Evolutionary conservation across 2,329 filamentous ascomycete species (phyloP).

Genomic region (Monosporascus sp.): DNA sequence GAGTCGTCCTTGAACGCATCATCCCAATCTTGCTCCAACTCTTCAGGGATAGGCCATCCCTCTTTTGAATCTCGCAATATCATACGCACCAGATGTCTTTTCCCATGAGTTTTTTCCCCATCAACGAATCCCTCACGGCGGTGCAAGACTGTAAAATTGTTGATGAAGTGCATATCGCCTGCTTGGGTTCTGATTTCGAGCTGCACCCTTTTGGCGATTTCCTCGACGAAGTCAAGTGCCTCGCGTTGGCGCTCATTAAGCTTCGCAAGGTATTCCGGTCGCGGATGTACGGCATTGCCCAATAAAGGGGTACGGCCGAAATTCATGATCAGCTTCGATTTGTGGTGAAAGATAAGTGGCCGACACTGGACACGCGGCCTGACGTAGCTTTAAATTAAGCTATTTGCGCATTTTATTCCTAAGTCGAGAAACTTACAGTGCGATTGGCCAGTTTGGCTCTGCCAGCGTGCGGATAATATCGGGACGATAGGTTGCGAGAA

Average conservation of each 20-base stretch:
- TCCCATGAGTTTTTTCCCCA: conserved; percentile 36
- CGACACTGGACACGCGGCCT: conserved; percentile 54
- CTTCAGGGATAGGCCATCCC: conserved; percentile 47
- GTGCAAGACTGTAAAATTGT: conserved; percentile 59
- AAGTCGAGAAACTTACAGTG: conserved; percentile 46
- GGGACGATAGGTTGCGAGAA: conserved; percentile 56
- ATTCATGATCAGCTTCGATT: conserved; percentile 50
- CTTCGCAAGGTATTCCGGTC: conserved; percentile 44
- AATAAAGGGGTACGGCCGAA: conserved; percentile 52
- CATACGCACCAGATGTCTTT: conserved; percentile 56
- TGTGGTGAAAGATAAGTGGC: conserved; percentile 48
- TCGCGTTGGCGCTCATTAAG: conserved; percentile 46
- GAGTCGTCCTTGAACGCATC: conserved; percentile 42
- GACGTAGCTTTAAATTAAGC: conserved; percentile 12
- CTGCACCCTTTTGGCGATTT: conserved; percentile 48
- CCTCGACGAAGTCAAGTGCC: conserved; percentile 51
- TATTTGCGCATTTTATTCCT: neutral
- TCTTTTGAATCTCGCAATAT: conserved; percentile 47
- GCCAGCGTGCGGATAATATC: conserved; percentile 60
- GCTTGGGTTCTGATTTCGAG: conserved; percentile 50
- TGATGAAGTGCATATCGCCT: conserved; percentile 60
- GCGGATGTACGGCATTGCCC: conserved; percentile 48
- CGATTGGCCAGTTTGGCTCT: conserved; percentile 60
- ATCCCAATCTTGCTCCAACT: conserved; percentile 45
- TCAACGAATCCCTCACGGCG: conserved; percentile 54